Evolutionary conservation across 106 monocot genomes (phyloP), one percentile per base, ranked within the genome.

Genomic region (Amphibolis antarctica): DNA sequence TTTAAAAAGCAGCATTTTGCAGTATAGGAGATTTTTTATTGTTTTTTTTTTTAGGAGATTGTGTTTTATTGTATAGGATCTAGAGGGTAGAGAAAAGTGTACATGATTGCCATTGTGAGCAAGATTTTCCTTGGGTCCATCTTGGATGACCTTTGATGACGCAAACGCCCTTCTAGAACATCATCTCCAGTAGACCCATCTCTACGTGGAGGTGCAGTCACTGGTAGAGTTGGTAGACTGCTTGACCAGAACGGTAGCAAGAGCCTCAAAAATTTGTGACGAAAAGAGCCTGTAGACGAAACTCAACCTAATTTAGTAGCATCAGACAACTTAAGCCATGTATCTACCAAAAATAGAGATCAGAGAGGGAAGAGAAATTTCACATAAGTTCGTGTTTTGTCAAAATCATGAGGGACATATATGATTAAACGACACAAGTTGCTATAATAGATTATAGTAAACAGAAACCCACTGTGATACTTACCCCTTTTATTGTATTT

Each of bases 181-280:
- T 86, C 89, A 78, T 82, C 83, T 18, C 64, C 19, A 53, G 53
- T 46, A 66, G 55, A 30, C 60, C 70, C 71, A 58, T 88, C 89
- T 71, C 80, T 96, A 30, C 82, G 81, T 21, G 84, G 74, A 11
- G 94, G 89, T 70, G 89, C 89, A 61, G 89, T 89, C 62, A 96
- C 86, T 24, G 89, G 94, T 60, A 96, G 71, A 45, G 80, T 89
- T 22, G 94, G 94, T 70, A 96, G 52, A n/a, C 81, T 70, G 72
- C 53, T 96, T 44, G 96, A 96, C 96, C 96, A 96, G 75, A 96
- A 96, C 60, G 96, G 96, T 25, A 96, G 69, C 62, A 96, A 64
- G 65, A 96, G 62, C 72, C 96, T 86, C 42, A 96, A 60, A 72
- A 96, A 78, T 63, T 84, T 96, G 50, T 86, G 80, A 20, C 76